phyloP scores from a whole-genome alignment of 345 rosid species.

The Isatis tinctoria region DNA sequence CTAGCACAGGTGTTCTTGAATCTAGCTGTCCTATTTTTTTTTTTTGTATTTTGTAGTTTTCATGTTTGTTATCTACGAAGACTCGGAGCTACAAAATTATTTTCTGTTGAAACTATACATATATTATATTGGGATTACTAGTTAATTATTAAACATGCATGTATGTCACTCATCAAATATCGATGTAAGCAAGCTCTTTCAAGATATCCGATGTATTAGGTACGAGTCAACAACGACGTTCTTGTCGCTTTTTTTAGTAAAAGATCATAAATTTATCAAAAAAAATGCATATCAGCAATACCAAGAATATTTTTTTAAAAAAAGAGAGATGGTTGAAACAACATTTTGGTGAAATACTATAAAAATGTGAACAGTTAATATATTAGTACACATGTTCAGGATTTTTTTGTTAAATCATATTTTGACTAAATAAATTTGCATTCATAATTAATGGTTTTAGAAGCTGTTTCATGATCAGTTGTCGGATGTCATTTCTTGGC shows the following conservation, averaged over 20 bases:
- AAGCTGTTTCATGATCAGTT: neutral
- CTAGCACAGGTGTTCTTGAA: neutral
- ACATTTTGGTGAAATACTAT: neutral
- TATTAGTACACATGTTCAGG: neutral
- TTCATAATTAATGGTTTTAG: too few species aligned
- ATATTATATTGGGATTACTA: neutral
- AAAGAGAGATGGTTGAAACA: neutral
- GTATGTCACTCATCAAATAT: neutral
- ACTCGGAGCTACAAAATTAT: neutral
- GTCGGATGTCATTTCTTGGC: neutral
- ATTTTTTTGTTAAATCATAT: neutral
- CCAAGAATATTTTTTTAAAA: too few species aligned
- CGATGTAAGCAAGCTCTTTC: neutral
- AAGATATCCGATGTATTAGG: neutral
- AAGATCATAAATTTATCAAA: neutral
- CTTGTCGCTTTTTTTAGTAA: neutral
- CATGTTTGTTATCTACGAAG: neutral
- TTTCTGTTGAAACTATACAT: neutral
- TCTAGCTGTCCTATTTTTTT: neutral
- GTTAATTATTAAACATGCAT: neutral
- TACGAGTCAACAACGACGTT: neutral
- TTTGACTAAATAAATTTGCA: neutral
- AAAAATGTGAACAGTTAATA: neutral
- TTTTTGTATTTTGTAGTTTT: neutral
- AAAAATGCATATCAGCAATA: neutral